Evolutionary conservation across 2,329 filamentous ascomycete species (phyloP), one percentile per base, ranked within the genome.

Genomic region (Lachnellula cervina): DNA sequence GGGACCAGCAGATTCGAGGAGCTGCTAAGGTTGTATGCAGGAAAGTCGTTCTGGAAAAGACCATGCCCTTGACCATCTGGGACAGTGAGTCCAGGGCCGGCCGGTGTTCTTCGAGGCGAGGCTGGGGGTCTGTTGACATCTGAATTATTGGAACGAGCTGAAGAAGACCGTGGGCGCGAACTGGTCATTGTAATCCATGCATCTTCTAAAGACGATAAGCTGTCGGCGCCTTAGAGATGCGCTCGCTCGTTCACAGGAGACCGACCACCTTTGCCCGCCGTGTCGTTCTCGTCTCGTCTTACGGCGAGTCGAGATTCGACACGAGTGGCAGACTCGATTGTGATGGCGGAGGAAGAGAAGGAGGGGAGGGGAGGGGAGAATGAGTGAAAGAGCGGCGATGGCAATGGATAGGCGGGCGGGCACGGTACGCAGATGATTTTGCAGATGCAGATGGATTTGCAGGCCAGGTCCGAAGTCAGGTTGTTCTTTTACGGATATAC

Each of bases 1-100:
- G 73, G 72, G 46, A 71, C 67, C 21, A 71, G 64, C 13, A 74
- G 66, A 35, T 68, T 67, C 9, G 69, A 64, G 32, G 67, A 66
- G 51, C 62, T 66, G 54, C 52, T 66, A 25, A 62, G 45, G 21
- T 61, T 62, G 50, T 66, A 69, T 23, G 63, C 59, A 28, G 68
- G 66, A 17, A 69, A 58, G 64, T 69, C 65, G 63, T 67, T 68
- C 35, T 69, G 54, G 23, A 69, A 56, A 21, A 68, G 56, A 40
- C 59, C 28, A 32, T 32, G 28, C 28, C 28, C 28, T 32, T 32
- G 28, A 32, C 9, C 57, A 51, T 66, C 62, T 53, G 62, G 56
- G 32, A 64, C 58, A 21, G 56, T 52, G 17, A 62, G 52, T 35
- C 64, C 62, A 28, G 51, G 34, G 54, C 55, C 57, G 7, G 55